A percentile compares a stretch with the other conserved stretches of the same genome.
These are phyloP conservation scores for Magnolia sinica DNA, from an alignment of 164 flowering plant genomes.

Conservation along the genomic window DNA sequence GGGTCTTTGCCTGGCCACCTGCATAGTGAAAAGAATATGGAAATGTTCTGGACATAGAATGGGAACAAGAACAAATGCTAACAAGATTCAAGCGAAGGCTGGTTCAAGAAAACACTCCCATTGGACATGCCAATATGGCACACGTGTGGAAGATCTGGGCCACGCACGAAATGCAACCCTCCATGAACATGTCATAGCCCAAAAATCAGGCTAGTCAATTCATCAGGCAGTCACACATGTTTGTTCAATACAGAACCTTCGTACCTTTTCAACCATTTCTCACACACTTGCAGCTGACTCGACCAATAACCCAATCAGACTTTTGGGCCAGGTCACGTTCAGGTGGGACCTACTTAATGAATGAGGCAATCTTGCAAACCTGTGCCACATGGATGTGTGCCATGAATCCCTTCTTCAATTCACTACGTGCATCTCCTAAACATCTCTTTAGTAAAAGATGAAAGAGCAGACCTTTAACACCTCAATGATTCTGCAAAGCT, in stretches of 20 bases:
- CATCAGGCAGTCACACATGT: neutral
- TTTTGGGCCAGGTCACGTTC: neutral
- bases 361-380: neutral
- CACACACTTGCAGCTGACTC: neutral
- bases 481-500: neutral
- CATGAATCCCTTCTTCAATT: too few species aligned
- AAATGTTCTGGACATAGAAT: neutral
- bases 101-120: neutral
- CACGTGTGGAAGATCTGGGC: neutral
- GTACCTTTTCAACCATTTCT: neutral
- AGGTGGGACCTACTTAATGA: neutral
- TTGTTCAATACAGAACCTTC: neutral
- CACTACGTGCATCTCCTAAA: too few species aligned
- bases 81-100: neutral
- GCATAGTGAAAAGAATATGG: conserved; percentile 5
- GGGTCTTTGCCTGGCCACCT: conserved; percentile 99
- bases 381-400: neutral
- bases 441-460: too few species aligned
- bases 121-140: neutral
- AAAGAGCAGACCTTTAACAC: too few species aligned
- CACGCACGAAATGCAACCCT: neutral
- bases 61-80: neutral
- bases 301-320: neutral
- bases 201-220: too few species aligned
- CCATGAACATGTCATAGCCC: neutral